phyloP scores from a whole-genome alignment of 2,329 filamentous ascomycete species.

The Colletotrichum sp. region DNA sequence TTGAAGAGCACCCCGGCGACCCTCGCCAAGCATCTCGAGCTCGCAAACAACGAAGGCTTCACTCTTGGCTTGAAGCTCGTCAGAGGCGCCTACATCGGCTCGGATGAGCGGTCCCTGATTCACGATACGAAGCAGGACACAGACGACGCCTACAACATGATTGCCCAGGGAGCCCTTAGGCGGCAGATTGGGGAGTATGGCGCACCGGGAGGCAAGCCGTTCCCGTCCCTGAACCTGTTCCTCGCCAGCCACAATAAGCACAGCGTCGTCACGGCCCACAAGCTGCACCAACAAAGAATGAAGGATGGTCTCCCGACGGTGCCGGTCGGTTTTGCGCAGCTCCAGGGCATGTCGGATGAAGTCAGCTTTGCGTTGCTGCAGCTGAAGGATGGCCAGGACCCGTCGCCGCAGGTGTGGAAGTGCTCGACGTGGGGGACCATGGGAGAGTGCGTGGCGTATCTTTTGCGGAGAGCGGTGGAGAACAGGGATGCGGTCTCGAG shows the following conservation, averaged over 20 bases:
- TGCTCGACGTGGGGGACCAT: constrained; percentile 33
- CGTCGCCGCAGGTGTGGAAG: constrained; percentile 27
- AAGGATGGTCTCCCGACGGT: constrained; percentile 47
- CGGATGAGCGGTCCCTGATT: constrained; percentile 73
- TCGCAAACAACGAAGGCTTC: constrained; percentile 65
- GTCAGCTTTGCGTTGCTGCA: constrained; percentile 70
- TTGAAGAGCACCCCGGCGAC: constrained; percentile 66
- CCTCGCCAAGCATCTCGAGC: constrained; percentile 63
- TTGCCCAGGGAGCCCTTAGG: constrained; percentile 71
- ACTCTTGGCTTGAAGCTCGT: constrained; percentile 78
- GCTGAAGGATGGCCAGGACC: background rate
- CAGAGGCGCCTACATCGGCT: constrained; percentile 74
- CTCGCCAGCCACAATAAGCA: constrained; percentile 82
- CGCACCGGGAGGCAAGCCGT: constrained; percentile 49
- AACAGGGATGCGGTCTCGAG: constrained; percentile 37
- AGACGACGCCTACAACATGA: constrained; percentile 73
- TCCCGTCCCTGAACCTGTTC: constrained; percentile 63
- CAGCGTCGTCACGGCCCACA: constrained; percentile 62
- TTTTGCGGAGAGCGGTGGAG: constrained; percentile 29
- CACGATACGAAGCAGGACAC: constrained; percentile 76
- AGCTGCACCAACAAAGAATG: constrained; percentile 57
- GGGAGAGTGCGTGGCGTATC: constrained; percentile 31
- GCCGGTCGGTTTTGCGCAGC: constrained; percentile 40
- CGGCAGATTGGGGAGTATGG: constrained; percentile 58
- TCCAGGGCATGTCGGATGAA: constrained; percentile 84